phyloP scores from a whole-genome alignment of 2,329 filamentous ascomycete species.

The Calonectria honghensis region DNA sequence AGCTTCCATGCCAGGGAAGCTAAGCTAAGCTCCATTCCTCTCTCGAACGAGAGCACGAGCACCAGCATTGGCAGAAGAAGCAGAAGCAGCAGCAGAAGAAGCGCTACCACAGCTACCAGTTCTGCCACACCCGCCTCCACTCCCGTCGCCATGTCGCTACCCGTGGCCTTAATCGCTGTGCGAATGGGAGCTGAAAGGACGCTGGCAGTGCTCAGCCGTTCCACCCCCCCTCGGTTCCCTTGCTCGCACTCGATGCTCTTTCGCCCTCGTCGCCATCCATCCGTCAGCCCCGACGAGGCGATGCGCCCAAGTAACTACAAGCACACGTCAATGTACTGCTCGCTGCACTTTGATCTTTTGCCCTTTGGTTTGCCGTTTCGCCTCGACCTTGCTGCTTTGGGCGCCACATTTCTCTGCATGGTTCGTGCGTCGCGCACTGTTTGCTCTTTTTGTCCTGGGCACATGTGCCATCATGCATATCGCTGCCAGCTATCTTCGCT shows the following conservation, averaged over 20 bases:
- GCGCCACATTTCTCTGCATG: background rate
- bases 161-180: constrained; percentile 43
- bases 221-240: background rate
- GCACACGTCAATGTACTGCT: background rate
- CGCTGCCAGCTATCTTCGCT: background rate
- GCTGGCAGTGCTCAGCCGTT: constrained; percentile 29
- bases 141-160: constrained; percentile 43
- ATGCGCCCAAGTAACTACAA: constrained; percentile 43
- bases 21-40: constrained; percentile 26
- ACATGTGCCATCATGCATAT: constrained; percentile 15
- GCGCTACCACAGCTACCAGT: constrained; percentile 13
- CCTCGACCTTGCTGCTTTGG: constrained; percentile 14
- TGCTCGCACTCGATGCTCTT: constrained; percentile 3
- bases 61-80: background rate
- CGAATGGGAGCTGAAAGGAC: constrained; percentile 32
- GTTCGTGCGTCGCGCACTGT: constrained; percentile 33
- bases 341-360: background rate
- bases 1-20: constrained; percentile 7
- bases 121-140: constrained; percentile 49
- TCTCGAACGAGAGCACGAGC: constrained; percentile 8
- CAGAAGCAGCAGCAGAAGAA: background rate
- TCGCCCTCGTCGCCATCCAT: constrained; percentile 28
- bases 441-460: constrained; percentile 40
- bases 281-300: constrained; percentile 52
- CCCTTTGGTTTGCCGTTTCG: constrained; percentile 13